Base-by-base conservation (phyloP, 2,329 filamentous ascomycete genomes). In the Domatiomyces globalis region DNA sequence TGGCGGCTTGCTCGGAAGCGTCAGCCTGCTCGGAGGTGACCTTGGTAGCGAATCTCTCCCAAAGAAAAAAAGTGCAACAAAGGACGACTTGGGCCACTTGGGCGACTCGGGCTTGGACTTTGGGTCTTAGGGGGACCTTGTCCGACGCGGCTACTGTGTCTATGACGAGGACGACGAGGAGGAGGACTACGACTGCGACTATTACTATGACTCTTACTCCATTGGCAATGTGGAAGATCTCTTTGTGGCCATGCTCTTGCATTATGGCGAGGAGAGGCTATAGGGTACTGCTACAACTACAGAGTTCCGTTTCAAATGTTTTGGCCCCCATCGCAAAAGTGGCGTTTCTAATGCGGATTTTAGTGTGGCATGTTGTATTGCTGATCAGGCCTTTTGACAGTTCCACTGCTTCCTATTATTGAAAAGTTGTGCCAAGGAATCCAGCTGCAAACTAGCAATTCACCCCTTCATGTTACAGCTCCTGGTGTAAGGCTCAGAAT, bases 41-140 rank as follows among this genome's bases (percentile, higher is more conserved):
- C 4, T 5, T 15, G 51, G 46, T n/a, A 52, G 55, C 29, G 55
- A 55, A 29, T n/a, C 36, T 18, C 43, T 53, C 3, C 46, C 55
- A 29, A 33, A 42, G 8, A 50, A 51, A 22, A 57, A 48, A 22
- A 49, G 18, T 25, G 22, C 22, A 25, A 25, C 22, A 25, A 25
- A 25, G 22, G 22, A 25, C 22, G 22, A 25, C 22, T 25, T 25
- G 22, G 22, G 6, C 22, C 3, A 25, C 22, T 3, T 25, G 22
- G 33, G 5, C 33, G 33, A 39, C 12, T 15, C 15, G 33, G 33
- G 12, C 33, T 39, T 39, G 33, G 2, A 10, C 33, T 39, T 39
- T 39, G 33, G 33, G 33, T 15, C 33, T 39, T 39, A 39, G 33
- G 12, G 15, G 12, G 33, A 15, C 15, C 33, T 39, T 39, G 33